These are phyloP conservation scores for Smallanthus sonchifolius DNA, from an alignment of 129 eudicot species.

Conservation along the genomic window DNA sequence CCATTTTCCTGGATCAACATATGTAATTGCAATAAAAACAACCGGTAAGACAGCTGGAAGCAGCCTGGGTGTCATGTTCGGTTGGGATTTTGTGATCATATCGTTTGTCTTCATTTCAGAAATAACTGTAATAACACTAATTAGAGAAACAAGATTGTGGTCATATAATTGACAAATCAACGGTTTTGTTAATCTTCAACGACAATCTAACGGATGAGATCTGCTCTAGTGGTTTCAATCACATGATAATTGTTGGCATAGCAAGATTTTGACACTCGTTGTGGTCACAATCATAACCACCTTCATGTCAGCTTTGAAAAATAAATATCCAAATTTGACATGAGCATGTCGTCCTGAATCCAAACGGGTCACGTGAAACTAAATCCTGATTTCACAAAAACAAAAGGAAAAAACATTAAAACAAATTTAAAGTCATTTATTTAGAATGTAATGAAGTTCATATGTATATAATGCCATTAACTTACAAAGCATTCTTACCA, in stretches of 20 bases:
- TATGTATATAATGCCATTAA: background rate
- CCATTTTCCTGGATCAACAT: constrained; percentile 96
- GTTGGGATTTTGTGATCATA: constrained; percentile 25
- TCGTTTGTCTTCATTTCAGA: constrained; percentile 46
- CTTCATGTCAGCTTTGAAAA: constrained; percentile 34
- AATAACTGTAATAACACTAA: constrained; percentile 23
- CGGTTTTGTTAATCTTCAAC: constrained; percentile 16
- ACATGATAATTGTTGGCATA: constrained; percentile 34
- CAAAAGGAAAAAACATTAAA: constrained; percentile 6
- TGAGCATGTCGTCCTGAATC: background rate
- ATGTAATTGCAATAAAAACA: constrained; percentile 62
- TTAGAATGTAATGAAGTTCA: background rate
- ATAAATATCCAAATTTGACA: constrained; percentile 19
- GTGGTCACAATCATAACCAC: constrained; percentile 50
- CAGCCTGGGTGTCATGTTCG: constrained; percentile 33
- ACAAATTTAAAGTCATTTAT: background rate
- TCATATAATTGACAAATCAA: constrained; percentile 16
- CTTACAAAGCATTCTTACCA: background rate
- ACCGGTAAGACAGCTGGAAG: constrained; percentile 61
- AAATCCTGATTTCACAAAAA: constrained; percentile 42
- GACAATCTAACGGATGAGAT: constrained; percentile 10
- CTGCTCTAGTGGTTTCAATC: constrained; percentile 27
- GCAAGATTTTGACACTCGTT: constrained; percentile 39
- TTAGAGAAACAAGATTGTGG: constrained; percentile 14
- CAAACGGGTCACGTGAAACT: constrained; percentile 3